Conservation (phyloP, 805 yeast genomes). For the Candida stauntonica region DNA sequence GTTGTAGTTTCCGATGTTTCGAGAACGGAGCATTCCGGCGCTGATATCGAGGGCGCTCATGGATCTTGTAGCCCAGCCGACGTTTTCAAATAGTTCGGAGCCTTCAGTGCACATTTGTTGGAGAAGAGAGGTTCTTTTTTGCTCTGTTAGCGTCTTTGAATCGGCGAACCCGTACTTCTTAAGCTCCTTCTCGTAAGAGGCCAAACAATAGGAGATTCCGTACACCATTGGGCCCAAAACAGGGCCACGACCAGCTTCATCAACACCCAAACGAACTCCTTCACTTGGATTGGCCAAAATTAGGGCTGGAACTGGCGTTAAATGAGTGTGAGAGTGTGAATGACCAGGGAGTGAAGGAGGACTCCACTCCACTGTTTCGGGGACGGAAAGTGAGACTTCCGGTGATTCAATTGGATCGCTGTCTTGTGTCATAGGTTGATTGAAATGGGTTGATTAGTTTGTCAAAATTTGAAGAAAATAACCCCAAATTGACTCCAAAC, state of each 20-base stretch:
- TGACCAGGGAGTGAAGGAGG: slow-evolving; percentile 38
- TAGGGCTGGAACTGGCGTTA: slow-evolving; percentile 43
- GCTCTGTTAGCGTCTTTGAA: slow-evolving; percentile 80
- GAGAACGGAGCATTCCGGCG: slow-evolving; percentile 77
- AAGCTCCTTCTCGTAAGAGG: slow-evolving; percentile 40
- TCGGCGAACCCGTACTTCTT: slow-evolving; percentile 83
- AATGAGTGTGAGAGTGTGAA: slow-evolving; percentile 47
- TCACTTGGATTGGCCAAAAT: slow-evolving; percentile 31
- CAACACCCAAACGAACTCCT: slow-evolving; percentile 73
- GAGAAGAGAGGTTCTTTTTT: slow-evolving; percentile 59
- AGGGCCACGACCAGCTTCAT: slow-evolving; percentile 99
- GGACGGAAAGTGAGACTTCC: too few species aligned
- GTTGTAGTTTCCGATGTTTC: slow-evolving; percentile 47
- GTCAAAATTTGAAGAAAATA: too few species aligned
- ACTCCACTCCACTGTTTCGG: slow-evolving; percentile 23
- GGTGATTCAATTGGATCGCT: too few species aligned
- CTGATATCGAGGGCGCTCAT: slow-evolving; percentile 87
- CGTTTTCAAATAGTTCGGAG: slow-evolving; percentile 44
- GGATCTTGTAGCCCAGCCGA: slow-evolving; percentile 86
- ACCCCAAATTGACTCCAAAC: too few species aligned
- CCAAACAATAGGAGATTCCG: slow-evolving; percentile 75
- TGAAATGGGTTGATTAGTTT: too few species aligned
- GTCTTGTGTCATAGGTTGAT: too few species aligned
- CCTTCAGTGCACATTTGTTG: slow-evolving; percentile 45
- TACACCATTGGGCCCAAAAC: slow-evolving; percentile 98